Evolutionary conservation across 2,329 filamentous ascomycete genomes (phyloP).

Genomic region (Pyrenochaeta sp.): DNA sequence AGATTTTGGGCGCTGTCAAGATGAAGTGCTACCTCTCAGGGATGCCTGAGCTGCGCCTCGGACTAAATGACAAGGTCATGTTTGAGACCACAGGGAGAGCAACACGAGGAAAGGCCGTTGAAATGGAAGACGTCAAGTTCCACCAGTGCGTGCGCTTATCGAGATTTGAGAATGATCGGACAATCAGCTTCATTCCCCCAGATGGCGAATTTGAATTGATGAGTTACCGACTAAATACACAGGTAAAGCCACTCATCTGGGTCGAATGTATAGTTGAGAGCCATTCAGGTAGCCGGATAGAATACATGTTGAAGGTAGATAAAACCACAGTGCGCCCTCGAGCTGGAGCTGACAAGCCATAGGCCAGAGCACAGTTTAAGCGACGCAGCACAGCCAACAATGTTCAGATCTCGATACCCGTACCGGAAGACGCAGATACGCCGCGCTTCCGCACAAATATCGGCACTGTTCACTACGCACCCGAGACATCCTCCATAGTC

Average conservation of each 20-base stretch:
- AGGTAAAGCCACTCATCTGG: slow-evolving; percentile 98
- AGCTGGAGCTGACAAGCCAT: slow-evolving; percentile 12
- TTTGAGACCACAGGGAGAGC: slow-evolving; percentile 96
- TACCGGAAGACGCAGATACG: slow-evolving; percentile 95
- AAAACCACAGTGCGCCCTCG: too few species aligned
- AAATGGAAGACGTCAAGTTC: slow-evolving; percentile 99
- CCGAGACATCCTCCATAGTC: slow-evolving; percentile 95
- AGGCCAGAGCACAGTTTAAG: slow-evolving; percentile 96
- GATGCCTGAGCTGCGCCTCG: slow-evolving; percentile 94
- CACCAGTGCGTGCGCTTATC: slow-evolving; percentile 97
- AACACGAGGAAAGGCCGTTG: slow-evolving; percentile 93
- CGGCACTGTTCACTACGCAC: slow-evolving; percentile 95
- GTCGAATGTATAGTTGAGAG: slow-evolving; percentile 97
- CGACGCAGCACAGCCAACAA: slow-evolving; percentile 97
- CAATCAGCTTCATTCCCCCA: slow-evolving; percentile 97
- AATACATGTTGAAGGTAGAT: slow-evolving; percentile 94
- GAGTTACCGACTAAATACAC: slow-evolving; percentile 98
- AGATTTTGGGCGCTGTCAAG: slow-evolving; percentile 96
- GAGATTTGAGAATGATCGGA: slow-evolving; percentile 97
- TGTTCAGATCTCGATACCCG: slow-evolving; percentile 95
- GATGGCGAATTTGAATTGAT: slow-evolving; percentile 99
- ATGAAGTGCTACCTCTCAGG: slow-evolving; percentile 99
- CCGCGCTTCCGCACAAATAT: slow-evolving; percentile 98
- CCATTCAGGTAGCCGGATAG: slow-evolving; percentile 92
- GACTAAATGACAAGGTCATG: slow-evolving; percentile 99